phyloP scores from a whole-genome alignment of 148 eudicot species.

The Salicornia ramosissima region DNA sequence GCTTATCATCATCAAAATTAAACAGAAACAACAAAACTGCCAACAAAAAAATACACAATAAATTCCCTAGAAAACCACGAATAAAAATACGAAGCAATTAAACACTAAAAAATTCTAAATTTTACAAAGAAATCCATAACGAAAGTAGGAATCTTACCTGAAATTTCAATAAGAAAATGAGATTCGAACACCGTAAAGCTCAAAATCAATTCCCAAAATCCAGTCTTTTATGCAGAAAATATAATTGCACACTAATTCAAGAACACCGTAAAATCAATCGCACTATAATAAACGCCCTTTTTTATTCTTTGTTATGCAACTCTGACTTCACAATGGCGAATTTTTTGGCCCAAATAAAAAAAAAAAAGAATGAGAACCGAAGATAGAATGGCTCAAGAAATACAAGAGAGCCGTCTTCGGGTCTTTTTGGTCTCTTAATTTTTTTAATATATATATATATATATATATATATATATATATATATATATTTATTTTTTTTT shows the following conservation, averaged over 20 bases:
- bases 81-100: neutral
- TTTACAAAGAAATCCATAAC: neutral
- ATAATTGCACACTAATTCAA: neutral
- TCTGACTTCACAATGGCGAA: conserved; percentile 11
- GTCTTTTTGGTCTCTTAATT: neutral
- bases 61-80: neutral
- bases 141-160: conserved; percentile 27
- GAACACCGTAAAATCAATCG: conserved; percentile 2
- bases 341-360: neutral
- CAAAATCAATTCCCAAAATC: conserved; percentile 16
- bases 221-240: neutral
- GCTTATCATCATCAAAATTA: neutral
- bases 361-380: conserved; percentile 1
- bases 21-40: neutral
- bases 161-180: conserved; percentile 2
- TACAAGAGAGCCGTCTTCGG: conserved; percentile 27
- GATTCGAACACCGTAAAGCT: neutral
- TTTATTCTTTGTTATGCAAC: neutral
- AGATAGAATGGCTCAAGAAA: conserved; percentile 22
- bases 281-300: neutral
- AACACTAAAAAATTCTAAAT: neutral
- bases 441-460: neutral
- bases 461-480: too few relatives aligned
- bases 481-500: too few relatives aligned
- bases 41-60: conserved; percentile 1